Base-by-base conservation (phyloP, 2,329 filamentous ascomycete species). In the Dissoconium aciculare region DNA sequence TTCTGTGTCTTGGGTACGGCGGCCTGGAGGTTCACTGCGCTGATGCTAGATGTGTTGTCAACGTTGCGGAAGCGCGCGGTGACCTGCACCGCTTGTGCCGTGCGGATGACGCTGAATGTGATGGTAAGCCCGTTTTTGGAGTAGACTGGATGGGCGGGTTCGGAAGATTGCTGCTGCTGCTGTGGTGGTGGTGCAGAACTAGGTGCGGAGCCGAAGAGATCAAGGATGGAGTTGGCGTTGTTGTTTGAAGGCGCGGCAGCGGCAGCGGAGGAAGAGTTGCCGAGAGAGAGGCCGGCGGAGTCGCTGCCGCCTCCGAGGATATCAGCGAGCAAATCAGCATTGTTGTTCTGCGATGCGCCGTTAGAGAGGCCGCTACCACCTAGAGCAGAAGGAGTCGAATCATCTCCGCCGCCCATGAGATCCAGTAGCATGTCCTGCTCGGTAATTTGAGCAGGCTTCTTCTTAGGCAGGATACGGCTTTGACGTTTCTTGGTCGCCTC, bases 1-100 rank as follows among this genome's bases (percentile, higher is more conserved):
- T 89, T 93, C 59, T 98, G 89, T 26, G 80, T 83, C 60, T 95
- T 98, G 5, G 89, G 89, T 32, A 98, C 89, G 1, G 89, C 89
- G 26, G 87, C 89, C 55, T 98, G 89, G 42, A 98, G 56, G 15
- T 81, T 82, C 16, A 95, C 80, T 27, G 69, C 71, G 11, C 74
- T 74, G 28, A 95, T 64, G 10, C 63, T 59, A 10, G 66, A 67
- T 16, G 77, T 71, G 0, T 60, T 69, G 28, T 40, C 41, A 17
- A 36, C 37, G 55, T 95, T 95, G 23, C 70, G 71, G 65, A 98
- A 98, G 5, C 75, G 74, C 11, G 84, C 84, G 29, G 77, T 65
- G 5, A 92, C 75, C 51, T 93, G 84, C 12, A 92, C 76, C 5
- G 72, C 71, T 27, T 82, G 80, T 3, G 78, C 67, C 42, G 78